phyloP scores from a whole-genome alignment of 768 basidiomycete genomes.

The Tubosaeta brunneosetosa region DNA sequence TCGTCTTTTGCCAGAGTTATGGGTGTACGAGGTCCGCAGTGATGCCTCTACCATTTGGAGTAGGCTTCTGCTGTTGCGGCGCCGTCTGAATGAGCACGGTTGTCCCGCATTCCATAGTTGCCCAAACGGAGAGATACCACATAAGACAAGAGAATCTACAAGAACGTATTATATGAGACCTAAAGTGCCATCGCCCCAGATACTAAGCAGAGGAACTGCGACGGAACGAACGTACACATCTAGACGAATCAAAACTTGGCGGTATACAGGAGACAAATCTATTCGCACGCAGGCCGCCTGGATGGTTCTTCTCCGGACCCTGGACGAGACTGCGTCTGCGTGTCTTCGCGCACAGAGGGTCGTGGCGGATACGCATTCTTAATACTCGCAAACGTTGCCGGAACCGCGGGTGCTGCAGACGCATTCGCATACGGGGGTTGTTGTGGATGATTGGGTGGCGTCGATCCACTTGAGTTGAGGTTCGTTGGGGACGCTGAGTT shows the following conservation, averaged over 20 bases:
- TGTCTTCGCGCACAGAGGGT: constrained; percentile 19
- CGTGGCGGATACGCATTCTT: constrained; percentile 60
- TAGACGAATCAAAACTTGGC: neutral
- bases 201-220: neutral
- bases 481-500: constrained; percentile 25
- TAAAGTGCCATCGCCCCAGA: neutral
- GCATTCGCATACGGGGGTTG: constrained; percentile 21
- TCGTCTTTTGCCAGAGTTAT: too few relatives aligned
- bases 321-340: constrained; percentile 24
- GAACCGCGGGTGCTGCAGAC: constrained; percentile 30
- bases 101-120: too few relatives aligned
- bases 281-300: constrained; percentile 14
- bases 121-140: neutral
- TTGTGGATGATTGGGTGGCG: constrained; percentile 18
- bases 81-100: too few relatives aligned
- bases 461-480: constrained; percentile 12
- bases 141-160: neutral
- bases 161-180: constrained; percentile 10
- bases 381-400: constrained; percentile 61
- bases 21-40: too few relatives aligned
- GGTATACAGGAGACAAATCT: neutral
- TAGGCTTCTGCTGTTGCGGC: too few relatives aligned
- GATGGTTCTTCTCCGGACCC: constrained; percentile 24
- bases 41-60: too few relatives aligned
- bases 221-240: neutral